These are phyloP conservation scores for Pseudocercospora pini-densiflorae DNA, from an alignment of 2,329 filamentous ascomycete species.

Conservation along the genomic window DNA sequence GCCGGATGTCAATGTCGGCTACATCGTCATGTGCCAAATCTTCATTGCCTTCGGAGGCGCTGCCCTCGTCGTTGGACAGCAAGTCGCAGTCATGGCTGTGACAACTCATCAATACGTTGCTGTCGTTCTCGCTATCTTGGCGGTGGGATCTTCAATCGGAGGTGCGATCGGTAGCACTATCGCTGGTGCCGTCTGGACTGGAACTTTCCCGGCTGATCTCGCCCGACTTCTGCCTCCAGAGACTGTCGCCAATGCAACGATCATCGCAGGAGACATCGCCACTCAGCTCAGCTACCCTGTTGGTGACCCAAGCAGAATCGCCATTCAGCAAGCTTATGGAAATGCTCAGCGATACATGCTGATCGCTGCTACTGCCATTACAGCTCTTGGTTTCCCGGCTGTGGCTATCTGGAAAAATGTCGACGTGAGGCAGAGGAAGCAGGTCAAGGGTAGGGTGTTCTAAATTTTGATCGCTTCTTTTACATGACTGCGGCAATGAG, in stretches of 20 bases:
- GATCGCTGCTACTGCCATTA: constrained; percentile 22
- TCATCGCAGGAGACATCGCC: constrained; percentile 12
- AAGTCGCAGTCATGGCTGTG: constrained; percentile 65
- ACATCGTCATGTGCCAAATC: constrained; percentile 61
- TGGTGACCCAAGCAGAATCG: constrained; percentile 16
- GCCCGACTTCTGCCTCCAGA: constrained; percentile 20
- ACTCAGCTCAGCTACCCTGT: constrained; percentile 20
- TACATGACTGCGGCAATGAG: no score
- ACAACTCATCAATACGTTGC: constrained; percentile 33
- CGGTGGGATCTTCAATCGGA: constrained; percentile 40
- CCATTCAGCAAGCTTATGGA: constrained; percentile 19
- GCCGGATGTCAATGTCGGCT: constrained; percentile 48
- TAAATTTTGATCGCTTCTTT: background rate
- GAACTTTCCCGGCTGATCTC: constrained; percentile 30
- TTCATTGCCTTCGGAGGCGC: constrained; percentile 64
- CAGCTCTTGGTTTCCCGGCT: constrained; percentile 19
- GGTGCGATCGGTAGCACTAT: constrained; percentile 58
- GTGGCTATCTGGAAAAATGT: constrained; percentile 20
- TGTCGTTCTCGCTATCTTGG: constrained; percentile 32
- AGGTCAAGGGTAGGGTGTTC: constrained; percentile 25
- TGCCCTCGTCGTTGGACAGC: constrained; percentile 61
- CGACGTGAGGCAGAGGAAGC: constrained; percentile 22
- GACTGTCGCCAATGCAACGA: constrained; percentile 12
- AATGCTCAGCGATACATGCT: constrained; percentile 20
- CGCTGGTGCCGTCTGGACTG: constrained; percentile 34